These are phyloP conservation scores for Calvatia gigantea DNA, from an alignment of 768 basidiomycete genomes.

Conservation along the genomic window DNA sequence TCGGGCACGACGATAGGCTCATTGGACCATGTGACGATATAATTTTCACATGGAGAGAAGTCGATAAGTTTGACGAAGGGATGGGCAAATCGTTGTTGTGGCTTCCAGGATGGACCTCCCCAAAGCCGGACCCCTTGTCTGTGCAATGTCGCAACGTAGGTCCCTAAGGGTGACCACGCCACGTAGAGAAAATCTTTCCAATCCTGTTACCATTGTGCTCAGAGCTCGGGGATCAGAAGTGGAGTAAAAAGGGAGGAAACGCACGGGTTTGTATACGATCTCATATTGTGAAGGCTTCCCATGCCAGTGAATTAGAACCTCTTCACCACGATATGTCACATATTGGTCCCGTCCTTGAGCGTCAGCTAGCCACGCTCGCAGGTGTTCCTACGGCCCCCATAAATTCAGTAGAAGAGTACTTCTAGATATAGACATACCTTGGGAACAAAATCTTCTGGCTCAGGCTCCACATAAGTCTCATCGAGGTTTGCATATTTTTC, in stretches of 20 bases:
- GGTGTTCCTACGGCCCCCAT: constrained; percentile 68
- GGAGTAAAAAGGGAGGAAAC: constrained; percentile 22
- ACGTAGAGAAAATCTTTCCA: constrained; percentile 96
- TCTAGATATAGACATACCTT: constrained; percentile 44
- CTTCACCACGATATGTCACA: constrained; percentile 89
- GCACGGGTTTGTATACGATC: constrained; percentile 72
- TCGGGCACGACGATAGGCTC: constrained; percentile 87
- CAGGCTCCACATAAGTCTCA: constrained; percentile 76
- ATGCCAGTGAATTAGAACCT: constrained; percentile 90
- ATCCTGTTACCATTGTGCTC: constrained; percentile 47
- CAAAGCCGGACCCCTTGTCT: constrained; percentile 94
- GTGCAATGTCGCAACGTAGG: constrained; percentile 91
- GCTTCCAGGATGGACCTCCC: constrained; percentile 91
- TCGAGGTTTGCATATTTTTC: constrained; percentile 77
- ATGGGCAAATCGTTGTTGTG: constrained; percentile 89
- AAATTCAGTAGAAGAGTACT: constrained; percentile 4
- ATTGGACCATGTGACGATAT: constrained; percentile 96
- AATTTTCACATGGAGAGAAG: constrained; percentile 96
- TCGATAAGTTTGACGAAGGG: constrained; percentile 94
- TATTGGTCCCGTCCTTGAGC: constrained; percentile 93
- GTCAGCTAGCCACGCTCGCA: constrained; percentile 93
- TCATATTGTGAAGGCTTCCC: constrained; percentile 87
- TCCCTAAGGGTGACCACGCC: constrained; percentile 95
- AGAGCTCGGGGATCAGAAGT: constrained; percentile 12
- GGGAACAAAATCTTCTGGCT: constrained; percentile 66